Base-by-base conservation (phyloP, 2,329 filamentous ascomycete genomes). In the Alternaria gansuensis region DNA sequence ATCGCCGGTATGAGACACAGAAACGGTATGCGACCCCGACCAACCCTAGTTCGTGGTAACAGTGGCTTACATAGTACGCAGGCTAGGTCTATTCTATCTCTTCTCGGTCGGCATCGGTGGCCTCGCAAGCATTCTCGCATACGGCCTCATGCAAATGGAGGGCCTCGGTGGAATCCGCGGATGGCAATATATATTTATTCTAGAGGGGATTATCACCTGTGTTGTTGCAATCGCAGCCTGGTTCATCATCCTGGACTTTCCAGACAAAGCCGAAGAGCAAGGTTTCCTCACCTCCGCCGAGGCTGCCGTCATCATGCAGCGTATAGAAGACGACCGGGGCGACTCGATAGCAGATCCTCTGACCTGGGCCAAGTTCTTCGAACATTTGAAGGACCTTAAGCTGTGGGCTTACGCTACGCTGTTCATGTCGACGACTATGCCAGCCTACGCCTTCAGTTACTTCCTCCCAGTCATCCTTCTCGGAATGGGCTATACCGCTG, bases 101-200 rank as follows among this genome's bases (percentile, higher is more conserved):
- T 54, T 73, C 23, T 69, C 68, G 14, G 70, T 72, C 23, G 63
- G 66, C 10, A 62, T 71, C 24, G 70, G 71, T 14, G 70, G 70
- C 7, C 44, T 72, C 10, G 70, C 70, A 4, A 71, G 64, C 14
- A 71, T 74, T 21, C 58, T 74, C 4, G 70, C 70, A 14, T 74
- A 70, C 41, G 70, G 67, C 4, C 59, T 72, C 17, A 71, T 68
- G 64, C 70, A 72, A 26, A 69, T 74, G 66, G 65, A 72, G 52
- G 71, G 71, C 7, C 34, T 59, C 9, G 60, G 53, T 2, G 66
- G 65, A 2, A 36, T 72, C 4, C 61, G 66, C 0, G 71, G 71
- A 23, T 39, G 71, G 71, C 60, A 56, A 8, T 74, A 69, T 69
- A 73, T 73, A 29, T 72, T 75, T 52, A 66, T 70, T 29, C 60